Conservation (phyloP, 1,284 basidiomycete genomes). For the Ganoderma sp. region DNA sequence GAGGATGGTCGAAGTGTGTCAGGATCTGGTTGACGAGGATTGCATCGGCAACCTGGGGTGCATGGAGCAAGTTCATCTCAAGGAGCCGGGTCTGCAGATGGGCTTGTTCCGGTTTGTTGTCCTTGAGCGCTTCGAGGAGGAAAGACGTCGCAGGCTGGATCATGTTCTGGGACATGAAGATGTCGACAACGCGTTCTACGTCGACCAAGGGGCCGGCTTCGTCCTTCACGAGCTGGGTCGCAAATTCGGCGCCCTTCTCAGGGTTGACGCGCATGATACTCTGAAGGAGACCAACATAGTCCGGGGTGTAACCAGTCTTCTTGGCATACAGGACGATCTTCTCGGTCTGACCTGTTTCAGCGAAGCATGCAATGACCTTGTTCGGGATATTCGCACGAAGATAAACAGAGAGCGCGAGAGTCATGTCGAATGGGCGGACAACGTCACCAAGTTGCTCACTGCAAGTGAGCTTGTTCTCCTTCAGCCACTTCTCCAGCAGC, state of each 20-base stretch:
- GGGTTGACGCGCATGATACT: constrained; percentile 97
- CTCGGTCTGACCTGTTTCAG: constrained; percentile 97
- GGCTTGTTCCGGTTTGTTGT: constrained; percentile 98
- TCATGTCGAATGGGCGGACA: constrained; percentile 96
- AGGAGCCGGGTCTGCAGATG: constrained; percentile 95
- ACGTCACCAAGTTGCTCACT: constrained; percentile 99
- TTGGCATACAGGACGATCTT: constrained; percentile 99
- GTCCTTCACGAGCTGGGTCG: constrained; percentile 93
- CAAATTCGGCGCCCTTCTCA: constrained; percentile 98
- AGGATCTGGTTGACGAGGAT: constrained; percentile 99
- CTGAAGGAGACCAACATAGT: constrained; percentile 94
- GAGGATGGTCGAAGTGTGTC: constrained; percentile 93
- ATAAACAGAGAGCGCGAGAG: constrained; percentile 98
- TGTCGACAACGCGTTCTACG: constrained; percentile 94
- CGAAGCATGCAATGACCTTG: constrained; percentile 99
- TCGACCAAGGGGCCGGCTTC: constrained; percentile 94
- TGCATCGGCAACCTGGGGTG: constrained; percentile 98
- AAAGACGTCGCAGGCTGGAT: constrained; percentile 99
- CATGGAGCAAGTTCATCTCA: constrained; percentile 98
- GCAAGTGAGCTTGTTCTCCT: constrained; percentile 99
- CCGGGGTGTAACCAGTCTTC: constrained; percentile 95
- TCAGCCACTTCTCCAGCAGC: constrained; percentile 98
- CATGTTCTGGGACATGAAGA: constrained; percentile 99
- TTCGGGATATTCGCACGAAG: constrained; percentile 97
- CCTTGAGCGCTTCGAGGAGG: constrained; percentile 98